These are phyloP conservation scores for Cercospora sesami DNA, from an alignment of 2,329 filamentous ascomycete genomes.

Conservation along the genomic window DNA sequence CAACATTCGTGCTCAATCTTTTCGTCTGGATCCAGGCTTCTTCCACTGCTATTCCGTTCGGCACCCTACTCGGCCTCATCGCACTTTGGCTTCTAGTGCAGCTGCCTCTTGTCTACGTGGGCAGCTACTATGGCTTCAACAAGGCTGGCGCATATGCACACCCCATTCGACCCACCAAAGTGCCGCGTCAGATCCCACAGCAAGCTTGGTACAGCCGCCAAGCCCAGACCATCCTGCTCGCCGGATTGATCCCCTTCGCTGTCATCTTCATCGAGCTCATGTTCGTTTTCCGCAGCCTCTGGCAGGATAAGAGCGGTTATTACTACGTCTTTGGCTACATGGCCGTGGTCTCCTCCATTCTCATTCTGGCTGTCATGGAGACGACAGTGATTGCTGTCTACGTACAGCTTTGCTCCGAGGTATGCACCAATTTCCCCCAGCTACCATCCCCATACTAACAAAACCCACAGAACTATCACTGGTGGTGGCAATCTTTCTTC, in stretches of 20 bases:
- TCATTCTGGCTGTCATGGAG: conserved; percentile 76
- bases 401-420: conserved; percentile 75
- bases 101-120: conserved; percentile 77
- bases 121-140: conserved; percentile 74
- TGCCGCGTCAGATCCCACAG: conserved; percentile 71
- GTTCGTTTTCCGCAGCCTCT: conserved; percentile 82
- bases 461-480: conserved; percentile 67
- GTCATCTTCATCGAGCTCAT: conserved; percentile 86
- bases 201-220: conserved; percentile 74
- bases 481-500: conserved; percentile 90
- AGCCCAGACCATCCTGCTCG: conserved; percentile 65
- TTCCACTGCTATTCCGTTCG: conserved; percentile 81
- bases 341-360: conserved; percentile 68
- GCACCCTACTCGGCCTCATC: conserved; percentile 70
- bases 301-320: conserved; percentile 88
- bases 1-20: conserved; percentile 78
- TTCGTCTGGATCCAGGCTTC: conserved; percentile 91
- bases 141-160: conserved; percentile 71
- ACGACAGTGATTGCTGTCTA: conserved; percentile 83
- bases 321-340: conserved; percentile 91
- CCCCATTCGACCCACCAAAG: conserved; percentile 72
- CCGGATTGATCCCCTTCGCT: conserved; percentile 78
- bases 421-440: conserved; percentile 36
- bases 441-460: conserved; percentile 18
- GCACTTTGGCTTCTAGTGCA: conserved; percentile 83